Evolutionary conservation across 345 rosid species (phyloP).

Genomic region (Noccaea bulbosa): DNA sequence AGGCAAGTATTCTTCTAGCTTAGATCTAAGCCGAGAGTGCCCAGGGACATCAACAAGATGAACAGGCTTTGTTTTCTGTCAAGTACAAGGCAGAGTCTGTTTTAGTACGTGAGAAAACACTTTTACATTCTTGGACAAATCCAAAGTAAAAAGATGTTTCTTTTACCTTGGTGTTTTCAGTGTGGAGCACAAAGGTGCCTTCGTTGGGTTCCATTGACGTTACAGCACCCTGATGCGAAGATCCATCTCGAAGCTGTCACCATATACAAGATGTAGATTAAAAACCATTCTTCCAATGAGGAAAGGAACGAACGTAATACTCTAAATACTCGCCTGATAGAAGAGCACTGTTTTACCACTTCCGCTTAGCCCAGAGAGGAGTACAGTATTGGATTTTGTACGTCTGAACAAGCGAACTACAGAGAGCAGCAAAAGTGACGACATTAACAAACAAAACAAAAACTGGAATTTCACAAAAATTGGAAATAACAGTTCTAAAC

Average conservation of each 20-base stretch:
- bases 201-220: conserved; percentile 96
- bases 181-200: conserved; percentile 69
- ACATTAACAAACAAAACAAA: too few species aligned
- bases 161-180: conserved; percentile 67
- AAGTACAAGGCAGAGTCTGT: conserved; percentile 1
- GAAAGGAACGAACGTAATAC: conserved; percentile 12
- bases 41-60: conserved; percentile 97
- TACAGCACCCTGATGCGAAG: conserved; percentile 81
- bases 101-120: background rate
- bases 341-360: conserved; percentile 86
- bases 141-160: conserved; percentile 15
- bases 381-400: conserved; percentile 65
- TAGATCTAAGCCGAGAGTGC: conserved; percentile 80
- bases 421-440: conserved; percentile 45
- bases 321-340: conserved; percentile 61
- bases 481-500: background rate
- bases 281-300: background rate
- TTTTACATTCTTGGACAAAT: conserved; percentile 4
- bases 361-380: conserved; percentile 79
- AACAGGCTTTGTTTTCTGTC: conserved; percentile 68
- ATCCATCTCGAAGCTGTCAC: conserved; percentile 85
- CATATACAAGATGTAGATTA: conserved; percentile 34
- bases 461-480: too few species aligned
- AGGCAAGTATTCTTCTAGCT: conserved; percentile 80
- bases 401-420: conserved; percentile 39